These are phyloP conservation scores for Malassezia sp. DNA, from an alignment of 1,284 basidiomycete genomes.

Conservation along the genomic window DNA sequence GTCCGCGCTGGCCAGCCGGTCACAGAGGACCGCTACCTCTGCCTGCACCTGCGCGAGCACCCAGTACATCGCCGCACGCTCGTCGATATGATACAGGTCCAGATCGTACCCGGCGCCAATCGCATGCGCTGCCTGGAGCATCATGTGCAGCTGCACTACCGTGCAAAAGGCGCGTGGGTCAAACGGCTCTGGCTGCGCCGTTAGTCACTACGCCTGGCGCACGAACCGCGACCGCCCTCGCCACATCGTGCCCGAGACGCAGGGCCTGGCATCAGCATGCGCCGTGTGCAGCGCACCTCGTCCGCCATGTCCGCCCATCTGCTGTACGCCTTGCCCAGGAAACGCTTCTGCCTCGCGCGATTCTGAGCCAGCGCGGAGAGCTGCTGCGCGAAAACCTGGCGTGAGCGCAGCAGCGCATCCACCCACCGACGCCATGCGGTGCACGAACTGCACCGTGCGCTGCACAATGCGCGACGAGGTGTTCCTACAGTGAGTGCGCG, in stretches of 20 bases:
- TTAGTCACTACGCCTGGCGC: neutral
- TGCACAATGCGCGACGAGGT: neutral
- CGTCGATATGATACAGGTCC: conserved; percentile 5
- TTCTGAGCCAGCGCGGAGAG: conserved; percentile 4
- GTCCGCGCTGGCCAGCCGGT: no score
- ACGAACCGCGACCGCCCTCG: neutral
- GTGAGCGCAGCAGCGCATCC: no score
- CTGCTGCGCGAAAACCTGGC: neutral
- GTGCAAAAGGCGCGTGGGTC: neutral
- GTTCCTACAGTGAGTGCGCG: no score
- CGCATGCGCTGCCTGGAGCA: neutral
- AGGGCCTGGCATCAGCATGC: no score
- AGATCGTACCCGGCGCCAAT: conserved; percentile 10
- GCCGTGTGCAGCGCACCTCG: neutral
- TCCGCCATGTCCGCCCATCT: conserved; percentile 12
- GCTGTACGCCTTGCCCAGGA: conserved; percentile 8
- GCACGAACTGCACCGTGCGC: neutral
- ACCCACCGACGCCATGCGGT: neutral
- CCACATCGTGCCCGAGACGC: neutral
- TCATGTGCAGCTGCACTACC: neutral
- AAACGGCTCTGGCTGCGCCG: neutral
- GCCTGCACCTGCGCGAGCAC: conserved; percentile 2
- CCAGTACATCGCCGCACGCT: conserved; percentile 7
- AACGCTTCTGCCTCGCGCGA: conserved; percentile 13
- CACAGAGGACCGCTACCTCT: conserved; percentile 1